Evolutionary conservation across 108 stramenopile species (phyloP).

Genomic region (Aurantiochytrium sp.): DNA sequence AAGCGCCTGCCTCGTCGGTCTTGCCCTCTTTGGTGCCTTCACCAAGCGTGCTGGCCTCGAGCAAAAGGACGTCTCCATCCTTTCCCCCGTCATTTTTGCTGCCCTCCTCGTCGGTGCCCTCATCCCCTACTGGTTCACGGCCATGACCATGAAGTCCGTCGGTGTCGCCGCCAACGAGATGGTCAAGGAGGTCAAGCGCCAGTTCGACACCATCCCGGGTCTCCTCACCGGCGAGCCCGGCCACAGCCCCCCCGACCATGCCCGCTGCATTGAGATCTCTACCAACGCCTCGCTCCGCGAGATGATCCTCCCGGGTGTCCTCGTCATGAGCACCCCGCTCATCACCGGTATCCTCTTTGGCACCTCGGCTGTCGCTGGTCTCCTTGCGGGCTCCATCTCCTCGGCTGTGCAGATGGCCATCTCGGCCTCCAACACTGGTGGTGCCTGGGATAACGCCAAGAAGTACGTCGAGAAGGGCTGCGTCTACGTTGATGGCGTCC

Average conservation of each 20-base stretch:
- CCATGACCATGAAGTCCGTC: constrained; percentile 98
- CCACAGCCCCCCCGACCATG: constrained; percentile 14
- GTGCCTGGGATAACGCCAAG: constrained; percentile 95
- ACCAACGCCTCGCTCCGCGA: constrained; percentile 30
- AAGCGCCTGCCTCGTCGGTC: constrained; percentile 90
- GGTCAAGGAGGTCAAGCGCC: constrained; percentile 14
- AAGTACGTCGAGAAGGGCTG: constrained; percentile 73
- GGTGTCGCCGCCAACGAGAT: constrained; percentile 89
- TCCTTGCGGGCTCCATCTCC: constrained; percentile 64
- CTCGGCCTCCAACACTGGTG: constrained; percentile 90
- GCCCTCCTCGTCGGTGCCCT: constrained; percentile 92
- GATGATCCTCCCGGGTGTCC: constrained; percentile 46
- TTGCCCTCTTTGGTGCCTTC: constrained; percentile 92
- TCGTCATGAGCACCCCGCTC: constrained; percentile 38
- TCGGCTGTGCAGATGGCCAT: constrained; percentile 84
- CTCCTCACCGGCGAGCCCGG: background rate
- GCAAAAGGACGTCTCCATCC: constrained; percentile 60
- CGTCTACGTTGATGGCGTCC: constrained; percentile 19
- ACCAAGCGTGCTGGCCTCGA: constrained; percentile 78
- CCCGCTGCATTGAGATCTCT: constrained; percentile 27
- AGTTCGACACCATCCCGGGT: background rate
- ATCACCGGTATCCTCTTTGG: constrained; percentile 28
- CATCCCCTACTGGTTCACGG: constrained; percentile 96
- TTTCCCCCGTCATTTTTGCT: constrained; percentile 84
- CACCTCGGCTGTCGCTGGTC: constrained; percentile 46